A percentile compares a stretch with the other conserved stretches of the same genome.
phyloP scores from a whole-genome alignment of 208 protist genomes.

The Wallacemonas sp. region DNA sequence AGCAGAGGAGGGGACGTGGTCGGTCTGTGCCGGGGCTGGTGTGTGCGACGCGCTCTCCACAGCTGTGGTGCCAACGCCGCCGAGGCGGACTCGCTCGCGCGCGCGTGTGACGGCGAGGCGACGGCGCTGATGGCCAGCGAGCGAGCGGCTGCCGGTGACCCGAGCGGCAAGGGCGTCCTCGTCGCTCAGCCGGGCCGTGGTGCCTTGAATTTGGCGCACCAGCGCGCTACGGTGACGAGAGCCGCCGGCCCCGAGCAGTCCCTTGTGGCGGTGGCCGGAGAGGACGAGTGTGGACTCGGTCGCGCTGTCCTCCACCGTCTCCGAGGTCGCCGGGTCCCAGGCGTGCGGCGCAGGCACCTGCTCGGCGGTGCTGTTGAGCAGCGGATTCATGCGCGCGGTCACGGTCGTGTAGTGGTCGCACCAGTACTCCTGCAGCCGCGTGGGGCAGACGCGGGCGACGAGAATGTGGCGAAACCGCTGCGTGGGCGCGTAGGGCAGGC shows the following conservation, averaged over 20 bases:
- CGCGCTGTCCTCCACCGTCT: constrained; percentile 45
- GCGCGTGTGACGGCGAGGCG: constrained; percentile 13
- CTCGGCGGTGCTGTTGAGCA: constrained; percentile 64
- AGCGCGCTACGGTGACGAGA: constrained; percentile 12
- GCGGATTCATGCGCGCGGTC: constrained; percentile 36
- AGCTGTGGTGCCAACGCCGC: neutral
- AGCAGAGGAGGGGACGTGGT: too few species aligned
- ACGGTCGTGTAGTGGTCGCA: constrained; percentile 67
- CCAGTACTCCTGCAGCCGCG: constrained; percentile 55
- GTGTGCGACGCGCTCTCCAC: neutral
- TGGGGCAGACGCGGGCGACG: constrained; percentile 67
- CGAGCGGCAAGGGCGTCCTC: constrained; percentile 42
- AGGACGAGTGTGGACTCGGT: constrained; percentile 32
- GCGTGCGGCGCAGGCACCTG: constrained; percentile 80
- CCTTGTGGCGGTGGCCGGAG: constrained; percentile 32
- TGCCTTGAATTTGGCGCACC: constrained; percentile 50
- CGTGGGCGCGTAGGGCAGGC: constrained; percentile 50
- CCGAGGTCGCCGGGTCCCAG: constrained; percentile 65
- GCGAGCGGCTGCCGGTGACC: constrained; percentile 9
- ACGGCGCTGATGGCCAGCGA: neutral
- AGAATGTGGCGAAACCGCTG: constrained; percentile 33
- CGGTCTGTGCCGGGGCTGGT: neutral
- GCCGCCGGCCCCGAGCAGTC: neutral
- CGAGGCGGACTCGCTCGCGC: neutral
- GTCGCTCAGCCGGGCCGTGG: constrained; percentile 44